Evolutionary conservation across 106 monocot genomes (phyloP), one percentile per base, ranked within the genome.

Genomic region (Posidonia australis): DNA sequence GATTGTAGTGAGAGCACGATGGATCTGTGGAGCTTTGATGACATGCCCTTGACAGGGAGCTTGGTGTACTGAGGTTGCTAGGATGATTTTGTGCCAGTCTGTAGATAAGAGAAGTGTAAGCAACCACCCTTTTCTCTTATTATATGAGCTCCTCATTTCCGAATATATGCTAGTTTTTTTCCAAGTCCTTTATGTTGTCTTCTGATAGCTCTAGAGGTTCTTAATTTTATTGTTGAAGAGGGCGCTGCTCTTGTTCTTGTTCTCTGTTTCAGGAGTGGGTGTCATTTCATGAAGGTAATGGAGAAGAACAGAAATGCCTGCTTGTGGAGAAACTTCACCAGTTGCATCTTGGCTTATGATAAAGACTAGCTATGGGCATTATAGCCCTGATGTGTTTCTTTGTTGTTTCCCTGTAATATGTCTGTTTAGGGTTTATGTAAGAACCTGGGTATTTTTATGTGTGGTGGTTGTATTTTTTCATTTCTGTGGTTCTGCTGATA

Each of bases 11-110:
- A 60, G 21, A 79, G 46, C 18, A 21, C 51, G 28, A 47, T 80
- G 20, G 59, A 76, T 16, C 73, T 90, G 5, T 90, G 90, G 90
- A 78, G 80, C 85, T 90, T 90, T 19, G 85, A 78, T 25, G 90
- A 85, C 49, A 57, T 83, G 43, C 82, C 74, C 12, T 67, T 72
- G 51, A 22, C 3, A 5, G 61, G 43, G 30, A 61, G 21, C 43
- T 43, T 43, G 1, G 43, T 42, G 25, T 47, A 47, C 64, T 64
- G 46, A 48, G 12, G 13, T 19, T 46, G 1, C 23, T 5, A 10
- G n/a, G 41, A 1, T 13, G 27, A 10, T 62, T 27, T 9, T 22
- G 62, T 3, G 62, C 23, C 18, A 62, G 19, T 62, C 9, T 62
- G 62, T 62, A 62, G 42, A 62, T 62, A 62, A 44, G 63, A 26